Percentiles rank a stretch among this genome's conserved stretches.
Evolutionary conservation across 164 flowering plant genomes (phyloP).

Genomic region (Berberis vulgaris): DNA sequence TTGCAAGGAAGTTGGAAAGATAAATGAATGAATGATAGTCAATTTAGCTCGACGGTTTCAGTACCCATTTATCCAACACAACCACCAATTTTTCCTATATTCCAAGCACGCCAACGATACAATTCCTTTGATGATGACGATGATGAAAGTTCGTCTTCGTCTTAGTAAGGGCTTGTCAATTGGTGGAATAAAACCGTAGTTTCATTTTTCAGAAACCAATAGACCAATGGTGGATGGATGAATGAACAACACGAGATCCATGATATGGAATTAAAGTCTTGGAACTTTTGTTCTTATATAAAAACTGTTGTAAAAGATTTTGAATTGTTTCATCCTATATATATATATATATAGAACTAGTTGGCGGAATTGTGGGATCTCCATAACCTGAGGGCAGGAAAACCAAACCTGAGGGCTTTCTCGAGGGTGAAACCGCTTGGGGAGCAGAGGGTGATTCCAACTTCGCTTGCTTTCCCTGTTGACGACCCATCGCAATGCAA

Average conservation of each 20-base stretch:
- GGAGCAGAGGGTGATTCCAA: too few relatives aligned
- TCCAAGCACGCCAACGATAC: slow-evolving; percentile 23
- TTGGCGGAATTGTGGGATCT: too few relatives aligned
- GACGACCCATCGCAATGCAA: too few relatives aligned
- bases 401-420: too few relatives aligned
- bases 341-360: neutral
- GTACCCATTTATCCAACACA: slow-evolving; percentile 56
- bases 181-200: too few relatives aligned
- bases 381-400: too few relatives aligned
- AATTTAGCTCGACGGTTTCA: slow-evolving; percentile 60
- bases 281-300: slow-evolving; percentile 3
- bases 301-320: slow-evolving; percentile 36
- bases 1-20: slow-evolving; percentile 18
- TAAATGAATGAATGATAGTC: slow-evolving; percentile 16
- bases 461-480: too few relatives aligned
- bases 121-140: slow-evolving; percentile 51
- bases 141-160: slow-evolving; percentile 20
- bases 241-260: too few relatives aligned
- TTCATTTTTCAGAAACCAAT: too few relatives aligned
- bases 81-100: slow-evolving; percentile 35
- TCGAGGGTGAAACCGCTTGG: too few relatives aligned
- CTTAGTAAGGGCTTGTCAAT: neutral
- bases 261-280: too few relatives aligned
- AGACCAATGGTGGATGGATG: too few relatives aligned
- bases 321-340: slow-evolving; percentile 20